A percentile compares a stretch with the other conserved stretches of the same genome.
These are phyloP conservation scores for Cutaneotrichosporon sp. DNA, from an alignment of 1,284 basidiomycete genomes.

Conservation along the genomic window DNA sequence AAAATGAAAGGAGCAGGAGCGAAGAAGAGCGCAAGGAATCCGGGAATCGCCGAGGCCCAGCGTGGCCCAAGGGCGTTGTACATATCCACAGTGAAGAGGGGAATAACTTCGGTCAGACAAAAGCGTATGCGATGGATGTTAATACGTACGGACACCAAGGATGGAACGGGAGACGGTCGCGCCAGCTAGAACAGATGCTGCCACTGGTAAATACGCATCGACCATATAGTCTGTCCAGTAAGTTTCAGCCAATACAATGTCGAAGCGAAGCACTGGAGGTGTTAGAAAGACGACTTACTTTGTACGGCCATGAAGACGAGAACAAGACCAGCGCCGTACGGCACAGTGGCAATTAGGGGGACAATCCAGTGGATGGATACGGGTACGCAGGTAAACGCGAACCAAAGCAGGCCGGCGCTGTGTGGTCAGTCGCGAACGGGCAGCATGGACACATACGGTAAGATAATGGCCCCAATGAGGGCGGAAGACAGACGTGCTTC, in stretches of 20 bases:
- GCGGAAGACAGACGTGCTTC: constrained; percentile 58
- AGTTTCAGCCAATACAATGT: too few relatives aligned
- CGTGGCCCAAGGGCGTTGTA: constrained; percentile 57
- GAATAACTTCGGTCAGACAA: constrained; percentile 50
- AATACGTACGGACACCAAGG: constrained; percentile 51
- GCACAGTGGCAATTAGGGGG: constrained; percentile 58
- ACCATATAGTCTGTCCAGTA: constrained; percentile 54
- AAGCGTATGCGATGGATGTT: too few relatives aligned
- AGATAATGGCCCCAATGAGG: constrained; percentile 55
- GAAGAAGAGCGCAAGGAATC: constrained; percentile 56
- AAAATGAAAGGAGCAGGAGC: constrained; percentile 53
- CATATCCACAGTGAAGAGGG: constrained; percentile 57
- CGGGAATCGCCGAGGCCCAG: constrained; percentile 59
- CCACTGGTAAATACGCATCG: constrained; percentile 54
- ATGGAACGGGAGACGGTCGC: constrained; percentile 63
- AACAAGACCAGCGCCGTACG: constrained; percentile 53
- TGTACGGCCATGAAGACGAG: constrained; percentile 29
- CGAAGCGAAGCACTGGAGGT: too few relatives aligned
- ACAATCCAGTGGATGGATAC: constrained; percentile 58
- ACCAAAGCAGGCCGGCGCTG: constrained; percentile 21
- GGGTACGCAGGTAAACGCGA: constrained; percentile 56
- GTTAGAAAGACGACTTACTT: too few relatives aligned
- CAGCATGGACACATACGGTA: constrained; percentile 55
- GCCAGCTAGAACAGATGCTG: constrained; percentile 60
- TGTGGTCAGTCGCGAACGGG: neutral